Evolutionary conservation across 2,329 filamentous ascomycete genomes (phyloP).

Genomic region (Fusarium denticulatum): DNA sequence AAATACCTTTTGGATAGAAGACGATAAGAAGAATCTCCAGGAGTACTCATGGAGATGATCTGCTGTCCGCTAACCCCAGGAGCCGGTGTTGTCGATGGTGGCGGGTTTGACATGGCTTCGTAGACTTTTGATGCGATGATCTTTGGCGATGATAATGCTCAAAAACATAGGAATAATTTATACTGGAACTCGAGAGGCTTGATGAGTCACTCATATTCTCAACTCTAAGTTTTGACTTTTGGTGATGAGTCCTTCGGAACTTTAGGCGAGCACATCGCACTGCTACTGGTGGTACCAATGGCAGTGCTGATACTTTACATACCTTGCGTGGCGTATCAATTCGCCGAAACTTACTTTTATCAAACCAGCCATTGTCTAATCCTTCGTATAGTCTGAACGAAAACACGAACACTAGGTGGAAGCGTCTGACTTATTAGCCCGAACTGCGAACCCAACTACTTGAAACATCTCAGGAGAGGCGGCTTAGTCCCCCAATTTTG

Average conservation of each 20-base stretch:
- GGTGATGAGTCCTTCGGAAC: neutral
- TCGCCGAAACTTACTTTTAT: neutral
- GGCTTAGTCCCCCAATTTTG: too few relatives aligned
- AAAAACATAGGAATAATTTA: neutral
- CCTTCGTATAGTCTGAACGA: fast-evolving
- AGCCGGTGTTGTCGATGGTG: neutral
- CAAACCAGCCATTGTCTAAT: fast-evolving
- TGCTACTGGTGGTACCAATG: neutral
- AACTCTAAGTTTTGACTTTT: neutral
- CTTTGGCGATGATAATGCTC: neutral
- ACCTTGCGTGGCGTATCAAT: neutral
- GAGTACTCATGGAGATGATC: neutral
- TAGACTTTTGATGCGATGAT: neutral
- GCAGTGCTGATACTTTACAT: neutral
- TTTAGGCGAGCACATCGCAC: fast-evolving
- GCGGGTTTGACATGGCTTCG: neutral
- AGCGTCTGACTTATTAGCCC: neutral
- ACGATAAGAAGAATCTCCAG: neutral
- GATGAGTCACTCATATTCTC: neutral
- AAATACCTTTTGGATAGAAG: neutral
- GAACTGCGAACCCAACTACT: too few relatives aligned
- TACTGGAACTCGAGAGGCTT: neutral
- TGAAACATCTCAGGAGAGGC: too few relatives aligned
- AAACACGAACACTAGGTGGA: fast-evolving
- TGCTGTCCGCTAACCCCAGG: neutral